Percentiles rank a stretch among this genome's conserved stretches.
phyloP scores from a whole-genome alignment of 805 yeast species.

The Candida anglica region DNA sequence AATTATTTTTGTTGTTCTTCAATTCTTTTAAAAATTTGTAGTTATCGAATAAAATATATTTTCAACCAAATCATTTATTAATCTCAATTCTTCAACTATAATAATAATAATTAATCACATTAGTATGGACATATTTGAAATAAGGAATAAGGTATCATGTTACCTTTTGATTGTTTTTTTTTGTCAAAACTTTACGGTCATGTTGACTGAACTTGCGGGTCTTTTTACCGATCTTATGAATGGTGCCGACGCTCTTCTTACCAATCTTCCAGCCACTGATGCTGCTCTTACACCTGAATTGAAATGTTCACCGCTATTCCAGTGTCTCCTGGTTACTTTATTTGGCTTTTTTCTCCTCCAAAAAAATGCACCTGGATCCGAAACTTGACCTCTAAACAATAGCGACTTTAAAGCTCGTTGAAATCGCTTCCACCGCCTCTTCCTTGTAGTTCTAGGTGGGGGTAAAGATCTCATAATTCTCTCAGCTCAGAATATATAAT shows the following conservation, averaged over 20 bases:
- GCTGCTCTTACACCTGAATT: slow-evolving; percentile 8
- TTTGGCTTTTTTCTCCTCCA: slow-evolving; percentile 6
- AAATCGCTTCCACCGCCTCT: slow-evolving; percentile 27
- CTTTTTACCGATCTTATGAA: slow-evolving; percentile 8
- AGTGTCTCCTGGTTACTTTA: background rate
- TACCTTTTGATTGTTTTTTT: too few relatives aligned
- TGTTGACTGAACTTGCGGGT: slow-evolving; percentile 11
- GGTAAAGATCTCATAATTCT: slow-evolving; percentile 38
- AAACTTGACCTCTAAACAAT: slow-evolving; percentile 21
- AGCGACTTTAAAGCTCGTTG: slow-evolving; percentile 23
- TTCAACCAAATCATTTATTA: too few relatives aligned
- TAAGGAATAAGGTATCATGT: too few relatives aligned
- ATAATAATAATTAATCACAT: too few relatives aligned
- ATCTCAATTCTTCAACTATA: too few relatives aligned
- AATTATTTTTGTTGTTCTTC: background rate
- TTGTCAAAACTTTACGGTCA: slow-evolving; percentile 11
- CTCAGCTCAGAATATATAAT: too few relatives aligned
- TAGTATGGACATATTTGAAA: too few relatives aligned
- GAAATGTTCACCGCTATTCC: background rate
- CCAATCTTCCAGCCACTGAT: slow-evolving; percentile 17
- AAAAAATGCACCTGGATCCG: slow-evolving; percentile 21
- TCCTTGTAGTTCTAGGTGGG: slow-evolving; percentile 30
- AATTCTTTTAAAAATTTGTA: background rate
- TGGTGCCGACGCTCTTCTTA: slow-evolving; percentile 16
- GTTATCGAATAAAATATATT: background rate